phyloP scores from a whole-genome alignment of 2,329 filamentous ascomycete species.

The Lachnellula occidentalis region DNA sequence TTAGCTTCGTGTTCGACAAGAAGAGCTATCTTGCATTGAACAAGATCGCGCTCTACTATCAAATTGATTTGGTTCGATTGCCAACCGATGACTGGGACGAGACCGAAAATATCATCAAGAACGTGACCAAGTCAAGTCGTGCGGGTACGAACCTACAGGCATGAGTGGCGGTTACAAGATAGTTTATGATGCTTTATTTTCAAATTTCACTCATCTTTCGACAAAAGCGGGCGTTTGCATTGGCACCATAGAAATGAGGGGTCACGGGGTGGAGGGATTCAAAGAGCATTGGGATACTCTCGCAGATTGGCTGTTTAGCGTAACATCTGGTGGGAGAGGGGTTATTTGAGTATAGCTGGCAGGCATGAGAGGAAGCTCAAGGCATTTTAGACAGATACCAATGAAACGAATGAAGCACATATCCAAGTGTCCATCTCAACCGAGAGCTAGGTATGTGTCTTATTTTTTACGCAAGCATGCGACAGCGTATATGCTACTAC shows the following conservation, averaged over 20 bases:
- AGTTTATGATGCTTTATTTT: background rate
- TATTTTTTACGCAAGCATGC: background rate
- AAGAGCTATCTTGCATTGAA: conserved; percentile 74
- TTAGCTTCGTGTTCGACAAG: conserved; percentile 88
- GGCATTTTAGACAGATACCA: background rate
- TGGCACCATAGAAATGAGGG: background rate
- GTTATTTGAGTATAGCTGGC: background rate
- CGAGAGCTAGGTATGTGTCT: no score
- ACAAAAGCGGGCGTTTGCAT: conserved; percentile 10
- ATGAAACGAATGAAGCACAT: background rate
- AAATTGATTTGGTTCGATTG: conserved; percentile 74
- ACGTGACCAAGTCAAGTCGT: conserved; percentile 68
- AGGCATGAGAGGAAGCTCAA: background rate
- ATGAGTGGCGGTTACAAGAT: background rate
- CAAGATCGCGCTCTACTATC: conserved; percentile 74
- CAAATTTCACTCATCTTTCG: background rate
- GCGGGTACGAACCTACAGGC: conserved; percentile 45
- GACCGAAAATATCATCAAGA: conserved; percentile 77
- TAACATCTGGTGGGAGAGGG: background rate
- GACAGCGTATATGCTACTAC: background rate
- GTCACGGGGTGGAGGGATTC: background rate
- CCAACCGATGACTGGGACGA: conserved; percentile 86
- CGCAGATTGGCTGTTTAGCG: background rate
- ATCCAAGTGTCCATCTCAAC: background rate
- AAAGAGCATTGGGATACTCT: background rate